Evolutionary conservation across 345 rosid species (phyloP).

Genomic region (Chamaenerion angustifolium): DNA sequence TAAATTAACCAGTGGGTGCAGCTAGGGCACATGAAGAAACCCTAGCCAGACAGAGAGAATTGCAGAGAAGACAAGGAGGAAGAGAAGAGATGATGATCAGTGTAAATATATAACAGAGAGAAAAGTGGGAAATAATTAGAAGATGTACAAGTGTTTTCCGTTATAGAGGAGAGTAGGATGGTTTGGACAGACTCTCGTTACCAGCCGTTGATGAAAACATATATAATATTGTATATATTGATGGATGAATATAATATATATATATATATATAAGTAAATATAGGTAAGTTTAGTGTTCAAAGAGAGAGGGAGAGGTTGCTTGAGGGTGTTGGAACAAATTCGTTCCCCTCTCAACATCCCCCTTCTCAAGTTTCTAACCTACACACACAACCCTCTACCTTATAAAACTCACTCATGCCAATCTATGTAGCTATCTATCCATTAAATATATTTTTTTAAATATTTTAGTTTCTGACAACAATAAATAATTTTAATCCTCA

Average conservation of each 20-base stretch:
- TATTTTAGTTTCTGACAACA: too few relatives aligned
- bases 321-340: slow-evolving; percentile 12
- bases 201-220: slow-evolving; percentile 13
- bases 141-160: slow-evolving; percentile 1
- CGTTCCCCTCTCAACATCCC: slow-evolving; percentile 19
- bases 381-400: slow-evolving; percentile 8
- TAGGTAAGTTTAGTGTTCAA: neutral
- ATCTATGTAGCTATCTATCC: neutral
- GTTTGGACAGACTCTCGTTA: slow-evolving; percentile 11
- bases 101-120: neutral
- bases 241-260: neutral
- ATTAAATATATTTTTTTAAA: neutral
- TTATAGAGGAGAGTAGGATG: slow-evolving; percentile 8
- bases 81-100: neutral
- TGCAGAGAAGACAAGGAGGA: too few relatives aligned
- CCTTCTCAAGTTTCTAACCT: slow-evolving; percentile 11
- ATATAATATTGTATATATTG: neutral
- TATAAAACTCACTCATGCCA: neutral
- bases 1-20: too few relatives aligned
- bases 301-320: slow-evolving; percentile 11
- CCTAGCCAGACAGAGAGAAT: neutral
- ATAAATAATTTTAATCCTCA: too few relatives aligned
- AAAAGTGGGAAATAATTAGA: too few relatives aligned
- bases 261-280: too few relatives aligned
- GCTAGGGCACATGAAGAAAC: neutral